Evolutionary conservation across 2,329 filamentous ascomycete genomes (phyloP).

Genomic region (Xylariaceae sp.): DNA sequence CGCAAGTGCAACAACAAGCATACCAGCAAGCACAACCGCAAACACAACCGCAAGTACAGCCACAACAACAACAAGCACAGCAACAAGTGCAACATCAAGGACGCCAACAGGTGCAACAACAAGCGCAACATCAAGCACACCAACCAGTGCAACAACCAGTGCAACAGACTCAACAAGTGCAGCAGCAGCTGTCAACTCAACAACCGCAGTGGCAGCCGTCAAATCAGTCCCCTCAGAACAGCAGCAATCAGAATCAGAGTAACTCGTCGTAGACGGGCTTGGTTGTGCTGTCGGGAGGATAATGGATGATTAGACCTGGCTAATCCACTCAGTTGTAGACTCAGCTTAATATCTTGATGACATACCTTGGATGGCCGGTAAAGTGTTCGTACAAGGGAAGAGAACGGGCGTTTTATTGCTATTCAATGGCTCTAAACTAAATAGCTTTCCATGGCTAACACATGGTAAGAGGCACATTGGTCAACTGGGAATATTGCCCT

Average conservation of each 20-base stretch:
- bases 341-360: background rate
- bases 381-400: background rate
- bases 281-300: background rate
- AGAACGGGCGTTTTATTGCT: background rate
- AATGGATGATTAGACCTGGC: background rate
- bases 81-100: no score
- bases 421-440: background rate
- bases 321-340: background rate
- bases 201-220: background rate
- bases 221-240: slow-evolving; percentile 1
- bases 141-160: no score
- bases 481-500: background rate
- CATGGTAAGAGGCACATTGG: background rate
- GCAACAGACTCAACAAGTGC: no score
- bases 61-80: no score
- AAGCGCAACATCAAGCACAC: no score
- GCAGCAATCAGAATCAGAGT: background rate
- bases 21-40: no score
- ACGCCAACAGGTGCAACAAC: no score
- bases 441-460: background rate
- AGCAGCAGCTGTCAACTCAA: no score
- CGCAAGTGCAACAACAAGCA: background rate
- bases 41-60: no score
- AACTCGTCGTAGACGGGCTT: background rate
- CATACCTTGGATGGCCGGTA: background rate